Evolutionary conservation across 805 yeast genomes (phyloP), one percentile per base, ranked within the genome.

Genomic region (Candida maris): DNA sequence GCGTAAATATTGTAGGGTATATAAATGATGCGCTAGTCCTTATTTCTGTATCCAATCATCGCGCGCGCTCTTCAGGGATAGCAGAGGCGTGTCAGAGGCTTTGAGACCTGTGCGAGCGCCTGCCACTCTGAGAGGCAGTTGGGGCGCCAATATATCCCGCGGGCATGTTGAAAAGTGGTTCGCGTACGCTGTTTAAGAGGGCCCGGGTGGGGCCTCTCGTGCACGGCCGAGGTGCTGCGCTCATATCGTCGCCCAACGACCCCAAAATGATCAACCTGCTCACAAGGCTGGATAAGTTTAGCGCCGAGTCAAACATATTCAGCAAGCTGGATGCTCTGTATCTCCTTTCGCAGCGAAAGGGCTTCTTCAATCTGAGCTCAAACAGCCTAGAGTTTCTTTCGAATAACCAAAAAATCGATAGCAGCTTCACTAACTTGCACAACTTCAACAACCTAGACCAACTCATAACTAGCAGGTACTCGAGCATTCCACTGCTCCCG

Each of bases 301-400:
- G 57, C 34, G 35, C 44, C 1, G 45, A 49, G 6, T 42, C 56
- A 1, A 30, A 48, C 5, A 59, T 59, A 4, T 57, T 59, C 27
- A 45, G 51, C 17, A 57, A 59, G 34, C 39, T 59, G 5, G 64
- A 59, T 34, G 50, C 49, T 8, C 42, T 59, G n/a, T 57, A 53
- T 32, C 32, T 54, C 30, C 35, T 59, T 7, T 45, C 58, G n/a
- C 57, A 56, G 34, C 49, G 61, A 35, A 59, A 59, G 37, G 64
- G 64, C 2, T 59, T 59, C 25, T 57, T 52, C 35, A 54, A 57
- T 34, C 18, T 48, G 12, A 51, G 47, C 34, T 41, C 58, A 13
- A 58, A 58, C 35, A 54, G 57, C 30, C 45, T 59, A 15, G 56
- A 51, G 24, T 59, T 59, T 38, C 41, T 48, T 22, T 54, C 62